Conservation (phyloP, 1,284 basidiomycete genomes). For the Rhizoctonia solani region DNA sequence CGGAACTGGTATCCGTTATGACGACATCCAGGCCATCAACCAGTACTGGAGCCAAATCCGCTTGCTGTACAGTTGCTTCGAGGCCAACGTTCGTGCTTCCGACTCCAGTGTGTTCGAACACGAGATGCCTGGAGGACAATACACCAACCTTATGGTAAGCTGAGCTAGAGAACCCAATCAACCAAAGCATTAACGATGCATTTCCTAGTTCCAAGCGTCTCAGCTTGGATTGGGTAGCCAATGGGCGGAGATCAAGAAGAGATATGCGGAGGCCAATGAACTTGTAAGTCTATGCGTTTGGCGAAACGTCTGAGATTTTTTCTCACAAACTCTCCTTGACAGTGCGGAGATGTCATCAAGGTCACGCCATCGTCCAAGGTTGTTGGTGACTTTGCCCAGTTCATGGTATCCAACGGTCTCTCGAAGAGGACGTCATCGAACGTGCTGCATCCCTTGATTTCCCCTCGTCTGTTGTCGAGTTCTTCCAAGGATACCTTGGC, state of each 20-base stretch:
- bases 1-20: slow-evolving; percentile 96
- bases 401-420: slow-evolving; percentile 96
- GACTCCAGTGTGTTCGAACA: slow-evolving; percentile 98
- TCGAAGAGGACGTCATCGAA: slow-evolving; percentile 82
- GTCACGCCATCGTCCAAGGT: slow-evolving; percentile 99
- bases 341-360: slow-evolving; percentile 99
- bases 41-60: slow-evolving; percentile 98
- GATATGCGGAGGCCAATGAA: slow-evolving; percentile 96
- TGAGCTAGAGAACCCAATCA: neutral
- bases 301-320: neutral
- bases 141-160: slow-evolving; percentile 88
- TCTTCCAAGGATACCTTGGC: slow-evolving; percentile 98
- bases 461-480: slow-evolving; percentile 94
- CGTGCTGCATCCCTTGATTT: slow-evolving; percentile 93
- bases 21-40: slow-evolving; percentile 97
- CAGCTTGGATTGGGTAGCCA: slow-evolving; percentile 97
- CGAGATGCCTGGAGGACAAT: slow-evolving; percentile 99
- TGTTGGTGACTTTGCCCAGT: slow-evolving; percentile 98
- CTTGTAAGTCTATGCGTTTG: slow-evolving; percentile 59
- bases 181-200: neutral
- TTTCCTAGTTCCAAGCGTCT: slow-evolving; percentile 89
- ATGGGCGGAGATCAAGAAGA: slow-evolving; percentile 99
- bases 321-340: slow-evolving; percentile 32
- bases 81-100: slow-evolving; percentile 96
- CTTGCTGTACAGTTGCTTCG: slow-evolving; percentile 94